These are phyloP conservation scores for Tolypocladium cylindrosporum DNA, from an alignment of 2,329 filamentous ascomycete species.

Conservation along the genomic window DNA sequence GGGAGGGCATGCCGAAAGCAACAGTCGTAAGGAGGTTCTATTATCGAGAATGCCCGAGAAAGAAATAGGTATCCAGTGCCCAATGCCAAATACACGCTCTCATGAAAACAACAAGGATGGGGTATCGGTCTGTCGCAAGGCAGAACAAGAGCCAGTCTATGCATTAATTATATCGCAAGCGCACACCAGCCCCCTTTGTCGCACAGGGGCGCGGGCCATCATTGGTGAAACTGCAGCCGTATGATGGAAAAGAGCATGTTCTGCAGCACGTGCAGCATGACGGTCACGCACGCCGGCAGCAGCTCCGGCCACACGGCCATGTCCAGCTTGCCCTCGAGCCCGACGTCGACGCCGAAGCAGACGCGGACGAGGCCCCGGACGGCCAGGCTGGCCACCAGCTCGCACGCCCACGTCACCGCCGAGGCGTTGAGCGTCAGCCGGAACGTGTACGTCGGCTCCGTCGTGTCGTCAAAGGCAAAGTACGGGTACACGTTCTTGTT, in stretches of 20 bases:
- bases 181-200: background rate
- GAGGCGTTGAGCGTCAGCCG: constrained; percentile 53
- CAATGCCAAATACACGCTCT: background rate
- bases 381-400: constrained; percentile 50
- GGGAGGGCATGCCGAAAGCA: background rate
- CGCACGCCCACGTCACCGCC: constrained; percentile 56
- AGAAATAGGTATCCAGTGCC: background rate
- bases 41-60: background rate
- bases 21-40: background rate
- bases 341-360: constrained; percentile 52
- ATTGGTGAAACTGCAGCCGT: constrained; percentile 43
- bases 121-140: background rate
- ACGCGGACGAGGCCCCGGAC: constrained; percentile 48
- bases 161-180: background rate
- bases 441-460: constrained; percentile 46
- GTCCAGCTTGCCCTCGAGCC: constrained; percentile 54
- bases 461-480: constrained; percentile 48
- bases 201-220: background rate
- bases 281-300: constrained; percentile 54
- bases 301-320: constrained; percentile 58
- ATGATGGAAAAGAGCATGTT: constrained; percentile 66
- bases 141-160: background rate
- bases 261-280: constrained; percentile 59
- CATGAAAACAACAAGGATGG: background rate
- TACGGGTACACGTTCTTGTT: constrained; percentile 63